phyloP scores from a whole-genome alignment of 225 moss, liverwort and hornwort species.

The Physcomitrellopsis africana region DNA sequence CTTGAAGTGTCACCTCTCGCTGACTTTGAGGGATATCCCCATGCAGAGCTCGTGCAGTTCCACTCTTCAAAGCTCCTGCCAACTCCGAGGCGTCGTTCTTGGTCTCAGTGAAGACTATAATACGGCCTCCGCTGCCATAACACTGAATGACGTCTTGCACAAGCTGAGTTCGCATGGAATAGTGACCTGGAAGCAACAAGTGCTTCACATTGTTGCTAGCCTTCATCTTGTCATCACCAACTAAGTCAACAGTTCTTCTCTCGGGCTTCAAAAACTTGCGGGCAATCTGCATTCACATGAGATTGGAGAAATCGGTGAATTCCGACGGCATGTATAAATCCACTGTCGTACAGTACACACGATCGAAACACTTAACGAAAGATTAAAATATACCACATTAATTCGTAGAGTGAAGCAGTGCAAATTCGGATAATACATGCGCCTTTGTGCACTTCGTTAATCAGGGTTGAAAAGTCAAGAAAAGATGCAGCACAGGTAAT shows the following conservation, averaged over 20 bases:
- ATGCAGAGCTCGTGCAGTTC: conserved; percentile 70
- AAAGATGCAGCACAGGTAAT: neutral
- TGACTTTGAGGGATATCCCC: conserved; percentile 82
- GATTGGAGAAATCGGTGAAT: too few relatives aligned
- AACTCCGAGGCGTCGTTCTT: conserved; percentile 53
- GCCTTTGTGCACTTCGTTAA: neutral
- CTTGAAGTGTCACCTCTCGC: conserved; percentile 85
- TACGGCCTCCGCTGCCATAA: conserved; percentile 81
- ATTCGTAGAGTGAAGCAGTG: too few relatives aligned
- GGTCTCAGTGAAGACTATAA: conserved; percentile 94
- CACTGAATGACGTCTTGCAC: conserved; percentile 93
- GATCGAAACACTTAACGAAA: neutral
- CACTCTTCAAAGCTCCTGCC: conserved; percentile 46
- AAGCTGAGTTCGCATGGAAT: conserved; percentile 67
- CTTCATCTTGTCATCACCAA: conserved; percentile 97
- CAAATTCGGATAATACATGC: too few relatives aligned
- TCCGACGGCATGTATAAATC: too few relatives aligned
- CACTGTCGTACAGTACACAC: neutral
- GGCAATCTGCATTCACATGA: conserved; percentile 53
- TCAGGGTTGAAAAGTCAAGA: neutral
- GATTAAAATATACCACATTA: too few relatives aligned
- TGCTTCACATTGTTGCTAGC: conserved; percentile 92
- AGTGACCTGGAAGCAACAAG: conserved; percentile 74
- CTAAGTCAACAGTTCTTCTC: conserved; percentile 82
- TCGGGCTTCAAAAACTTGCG: conserved; percentile 74